Conservation (phyloP, 208 protist genomes). For the Leishmania turanica region DNA sequence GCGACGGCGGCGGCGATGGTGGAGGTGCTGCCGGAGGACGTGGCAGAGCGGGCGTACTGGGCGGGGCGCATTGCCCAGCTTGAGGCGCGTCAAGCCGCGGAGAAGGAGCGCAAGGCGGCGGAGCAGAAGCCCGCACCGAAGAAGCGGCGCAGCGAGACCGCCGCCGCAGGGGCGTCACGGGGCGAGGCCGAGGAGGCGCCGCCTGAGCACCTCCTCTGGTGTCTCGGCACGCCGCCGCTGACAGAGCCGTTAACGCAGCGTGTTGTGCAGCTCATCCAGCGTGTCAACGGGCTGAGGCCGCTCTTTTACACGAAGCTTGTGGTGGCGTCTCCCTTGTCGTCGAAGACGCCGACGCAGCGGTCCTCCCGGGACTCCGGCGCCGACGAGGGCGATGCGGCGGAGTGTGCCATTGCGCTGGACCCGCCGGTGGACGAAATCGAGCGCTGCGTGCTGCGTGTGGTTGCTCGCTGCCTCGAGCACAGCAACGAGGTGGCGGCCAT, state of each 20-base stretch:
- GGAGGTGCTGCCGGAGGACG: conserved; percentile 71
- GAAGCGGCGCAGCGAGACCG: conserved; percentile 15
- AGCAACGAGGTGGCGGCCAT: conserved; percentile 75
- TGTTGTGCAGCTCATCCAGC: conserved; percentile 75
- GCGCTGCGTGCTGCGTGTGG: conserved; percentile 55
- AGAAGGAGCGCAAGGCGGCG: conserved; percentile 11
- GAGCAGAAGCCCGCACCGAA: conserved; percentile 29
- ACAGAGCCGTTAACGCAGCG: conserved; percentile 62
- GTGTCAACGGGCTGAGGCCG: conserved; percentile 71
- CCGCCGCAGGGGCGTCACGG: conserved; percentile 9
- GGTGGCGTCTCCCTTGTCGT: background rate
- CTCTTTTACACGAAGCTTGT: conserved; percentile 88
- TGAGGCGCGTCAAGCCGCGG: conserved; percentile 18
- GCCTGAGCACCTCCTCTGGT: conserved; percentile 56
- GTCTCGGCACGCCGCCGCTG: conserved; percentile 53
- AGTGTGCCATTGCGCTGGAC: conserved; percentile 55
- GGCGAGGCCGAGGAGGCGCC: conserved; percentile 15
- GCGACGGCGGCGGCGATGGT: conserved; percentile 13
- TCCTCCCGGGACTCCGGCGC: background rate
- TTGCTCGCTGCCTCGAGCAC: conserved; percentile 83
- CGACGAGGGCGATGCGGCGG: conserved; percentile 16
- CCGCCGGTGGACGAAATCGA: conserved; percentile 77
- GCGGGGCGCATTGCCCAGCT: conserved; percentile 36
- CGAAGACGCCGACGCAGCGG: background rate
- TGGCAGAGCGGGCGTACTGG: conserved; percentile 72